Base-by-base conservation (phyloP, 768 basidiomycete genomes). In the Termitomyces sp. region DNA sequence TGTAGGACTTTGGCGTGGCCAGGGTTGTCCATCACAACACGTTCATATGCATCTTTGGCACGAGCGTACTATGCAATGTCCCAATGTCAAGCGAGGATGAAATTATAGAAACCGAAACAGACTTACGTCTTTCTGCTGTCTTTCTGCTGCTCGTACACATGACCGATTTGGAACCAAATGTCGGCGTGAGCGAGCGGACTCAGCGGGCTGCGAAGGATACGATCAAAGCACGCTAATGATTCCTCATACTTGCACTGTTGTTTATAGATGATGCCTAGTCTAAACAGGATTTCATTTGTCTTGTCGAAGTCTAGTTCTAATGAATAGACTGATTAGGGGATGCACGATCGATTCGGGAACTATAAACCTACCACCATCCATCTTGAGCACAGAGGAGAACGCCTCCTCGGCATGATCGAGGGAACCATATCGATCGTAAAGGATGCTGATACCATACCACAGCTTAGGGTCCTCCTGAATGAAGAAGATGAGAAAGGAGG, bases 81-180 rank as follows among this genome's bases (percentile, higher is more conserved):
- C 28, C 4, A n/a, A 28, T 28, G 42, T 49, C 22, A 20, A 45
- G 13, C 4, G 6, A 40, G 22, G 13, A 32, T 22, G 16, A 15
- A 22, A 35, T 6, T 42, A 42, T 39, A 40, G 51, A 53, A 15
- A n/a, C 8, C 35, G 50, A 54, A 18, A 18, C 13, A 22, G 53
- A 75, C 78, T 75, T 72, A 96, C 96, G 72, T 98, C 95, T 76
- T 94, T 91, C 74, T 96, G 93, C n/a, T n/a, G 72, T 98, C 95
- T 76, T 94, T 91, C 74, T 96, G 93, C 71, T 97, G 96, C 75
- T 98, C 97, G 68, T 92, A 94, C 20, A 98, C 96, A 70, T 98
- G 97, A 2, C 97, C 97, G 63, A 99, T 97, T 77, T 99, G 97
- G 86, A 98, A 98, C 95, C 96, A 98, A 65, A 99, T 98, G 67